Evolutionary conservation across 2,329 filamentous ascomycete genomes (phyloP), one percentile per base, ranked within the genome.

Genomic region (Aquanectria penicillioides): DNA sequence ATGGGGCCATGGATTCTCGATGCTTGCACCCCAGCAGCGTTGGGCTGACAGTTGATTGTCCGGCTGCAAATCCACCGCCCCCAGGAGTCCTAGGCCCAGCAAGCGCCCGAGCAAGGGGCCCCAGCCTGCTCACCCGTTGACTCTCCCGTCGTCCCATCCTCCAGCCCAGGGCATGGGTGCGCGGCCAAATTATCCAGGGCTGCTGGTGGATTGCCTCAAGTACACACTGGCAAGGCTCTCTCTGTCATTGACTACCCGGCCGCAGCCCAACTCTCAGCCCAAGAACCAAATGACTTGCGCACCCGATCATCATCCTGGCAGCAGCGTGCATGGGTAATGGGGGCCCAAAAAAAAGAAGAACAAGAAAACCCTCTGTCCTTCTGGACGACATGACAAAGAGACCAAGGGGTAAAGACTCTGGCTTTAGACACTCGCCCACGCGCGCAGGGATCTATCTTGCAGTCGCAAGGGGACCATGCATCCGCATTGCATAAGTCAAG

Each of bases 141-240:
- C 25, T 8, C 23, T 12, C 41, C 38, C 34, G 47, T 57, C 47
- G 40, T 57, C 47, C 54, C 46, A 57, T 51, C 46, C 40, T n/a
- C n/a, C 33, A 57, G 34, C 54, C 55, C 40, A 40, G 47, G 48
- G 47, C 40, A 58, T 43, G 49, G 56, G 56, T 28, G 44, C 48
- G 37, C 49, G 31, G 41, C 26, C 51, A 60, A 60, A 60, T 56
- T 56, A 56, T 56, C 51, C 46, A 60, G 57, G 51, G 51, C 36
- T 33, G 40, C 13, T 22, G 40, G 57, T 60, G 57, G 51, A 50
- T 52, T 60, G 40, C 34, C 33, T 52, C 48, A 52, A 29, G 29
- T 34, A 17, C 47, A 58, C 36, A 46, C 46, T 52, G 26, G 40
- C 51, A 15, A 18, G 17, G 33, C 43, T 47, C 25, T 18, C 20